phyloP scores from a whole-genome alignment of 2,329 filamentous ascomycete genomes.

The Tolypocladium sp. region DNA sequence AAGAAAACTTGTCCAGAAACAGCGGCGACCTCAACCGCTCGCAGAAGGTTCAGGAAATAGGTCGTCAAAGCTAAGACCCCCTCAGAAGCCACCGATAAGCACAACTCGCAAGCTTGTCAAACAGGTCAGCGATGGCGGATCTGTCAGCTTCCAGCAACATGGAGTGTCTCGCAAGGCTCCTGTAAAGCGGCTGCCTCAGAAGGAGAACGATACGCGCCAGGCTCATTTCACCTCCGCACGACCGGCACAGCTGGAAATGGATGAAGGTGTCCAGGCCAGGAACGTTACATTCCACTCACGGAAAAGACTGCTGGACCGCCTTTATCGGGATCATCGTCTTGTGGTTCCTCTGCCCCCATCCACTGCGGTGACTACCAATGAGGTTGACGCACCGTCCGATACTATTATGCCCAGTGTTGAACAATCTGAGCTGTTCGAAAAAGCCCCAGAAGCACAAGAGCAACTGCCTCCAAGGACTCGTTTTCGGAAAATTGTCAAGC shows the following conservation, averaged over 20 bases:
- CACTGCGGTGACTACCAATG: not conserved
- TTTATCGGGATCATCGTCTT: constrained; percentile 33
- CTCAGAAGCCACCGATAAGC: not conserved
- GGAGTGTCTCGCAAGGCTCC: not conserved
- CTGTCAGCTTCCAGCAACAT: constrained; percentile 14
- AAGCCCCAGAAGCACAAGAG: no score
- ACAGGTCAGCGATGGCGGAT: constrained; percentile 15
- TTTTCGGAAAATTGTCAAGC: constrained; percentile 34
- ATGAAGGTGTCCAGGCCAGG: constrained; percentile 23
- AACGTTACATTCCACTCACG: constrained; percentile 35
- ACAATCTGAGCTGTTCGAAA: not conserved
- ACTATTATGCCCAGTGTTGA: not conserved
- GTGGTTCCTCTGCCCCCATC: not conserved
- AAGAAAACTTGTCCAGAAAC: constrained; percentile 6
- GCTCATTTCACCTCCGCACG: constrained; percentile 10
- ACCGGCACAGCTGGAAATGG: constrained; percentile 48
- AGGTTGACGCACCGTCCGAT: not conserved
- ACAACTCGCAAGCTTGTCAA: constrained; percentile 18
- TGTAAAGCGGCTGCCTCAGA: not conserved
- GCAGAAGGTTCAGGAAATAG: constrained; percentile 14
- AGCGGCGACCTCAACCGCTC: constrained; percentile 6
- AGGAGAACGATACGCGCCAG: not conserved
- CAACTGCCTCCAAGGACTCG: constrained; percentile 11
- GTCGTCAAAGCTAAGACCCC: constrained; percentile 1
- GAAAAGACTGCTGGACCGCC: constrained; percentile 45